A percentile compares a stretch with the other conserved stretches of the same genome.
These are phyloP conservation scores for Pythium periplocum DNA, from an alignment of 352 stramenopile genomes.

Conservation along the genomic window DNA sequence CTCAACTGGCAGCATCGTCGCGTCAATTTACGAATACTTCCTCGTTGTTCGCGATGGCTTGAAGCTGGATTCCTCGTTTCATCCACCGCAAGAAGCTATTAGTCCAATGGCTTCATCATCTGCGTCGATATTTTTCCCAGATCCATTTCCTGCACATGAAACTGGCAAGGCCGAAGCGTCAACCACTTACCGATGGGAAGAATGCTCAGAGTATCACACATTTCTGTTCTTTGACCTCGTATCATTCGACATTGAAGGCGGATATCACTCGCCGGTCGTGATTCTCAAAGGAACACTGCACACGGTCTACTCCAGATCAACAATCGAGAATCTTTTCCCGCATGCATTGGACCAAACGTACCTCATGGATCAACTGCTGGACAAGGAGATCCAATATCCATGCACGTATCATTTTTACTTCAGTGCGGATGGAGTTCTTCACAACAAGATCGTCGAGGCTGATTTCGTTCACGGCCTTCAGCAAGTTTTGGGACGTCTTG, in stretches of 20 bases:
- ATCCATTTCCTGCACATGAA: too few relatives aligned
- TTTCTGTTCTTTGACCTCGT: conserved; percentile 17
- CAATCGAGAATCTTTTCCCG: conserved; percentile 45
- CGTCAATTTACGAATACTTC: conserved; percentile 14
- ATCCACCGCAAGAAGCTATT: not conserved
- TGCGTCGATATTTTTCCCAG: too few relatives aligned
- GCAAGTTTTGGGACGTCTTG: conserved; percentile 29
- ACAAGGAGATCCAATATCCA: conserved; percentile 31
- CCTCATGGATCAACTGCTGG: conserved; percentile 41
- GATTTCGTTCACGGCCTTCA: conserved; percentile 32
- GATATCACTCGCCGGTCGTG: conserved; percentile 8
- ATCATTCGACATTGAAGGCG: conserved; percentile 11
- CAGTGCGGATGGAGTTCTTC: conserved; percentile 11
- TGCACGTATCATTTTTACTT: conserved; percentile 45
- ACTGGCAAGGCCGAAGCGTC: not conserved
- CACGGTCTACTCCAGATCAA: conserved; percentile 37
- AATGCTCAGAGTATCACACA: conserved; percentile 4
- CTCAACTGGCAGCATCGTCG: conserved; percentile 2
- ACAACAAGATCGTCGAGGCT: conserved; percentile 24
- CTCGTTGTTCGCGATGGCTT: conserved; percentile 8
- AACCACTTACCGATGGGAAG: conserved; percentile 4
- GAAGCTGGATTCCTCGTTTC: conserved; percentile 6
- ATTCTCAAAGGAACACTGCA: conserved; percentile 26
- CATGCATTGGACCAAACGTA: conserved; percentile 24
- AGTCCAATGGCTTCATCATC: too few relatives aligned